Base-by-base conservation (phyloP, 2,329 filamentous ascomycete species). In the Berkeleyomyces basicola region DNA sequence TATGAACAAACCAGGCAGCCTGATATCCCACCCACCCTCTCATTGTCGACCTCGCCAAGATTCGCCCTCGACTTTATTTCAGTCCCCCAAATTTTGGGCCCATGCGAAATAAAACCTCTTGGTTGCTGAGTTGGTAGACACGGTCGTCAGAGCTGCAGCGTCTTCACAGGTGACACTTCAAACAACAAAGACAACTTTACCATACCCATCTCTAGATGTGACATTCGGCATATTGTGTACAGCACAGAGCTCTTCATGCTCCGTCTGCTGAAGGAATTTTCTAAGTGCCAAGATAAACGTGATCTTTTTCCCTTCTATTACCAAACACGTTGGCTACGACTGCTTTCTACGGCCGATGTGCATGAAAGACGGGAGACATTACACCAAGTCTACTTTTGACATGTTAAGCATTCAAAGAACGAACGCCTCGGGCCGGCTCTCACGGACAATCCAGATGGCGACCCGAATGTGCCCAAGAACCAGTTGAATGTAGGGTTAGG, bases 141-240 rank as follows among this genome's bases (percentile, higher is more conserved):
- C 23, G 23, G 23, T 23, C 23, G 23, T 23, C 23, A 23, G 23
- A 23, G 23, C 23, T 23, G 23, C 23, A 23, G 23, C 23, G 23
- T 23, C 23, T 23, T 23, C 23, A 23, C 31, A 39, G 33, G 5
- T 36, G 51, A 55, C 51, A 16, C 36, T n/a, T 7, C 11, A 44
- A 9, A n/a, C 11, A 46, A 4, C 2, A 5, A 14, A 31, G 33
- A n/a, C 51, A 23, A 23, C 2, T 23, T 23, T 2, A 23, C 23
- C 2, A 23, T 23, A 23, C 23, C 23, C 23, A 55, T 11, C 3
- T 55, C 33, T 7, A 9, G 39, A 55, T 14, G 49, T 60, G 49
- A 58, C 51, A 16, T 58, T n/a, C 71, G 79, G 79, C 79, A 81
- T 81, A 72, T 79, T 81, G 79, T 81, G 79, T 81, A 81, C 79